Base-by-base conservation (phyloP, 1,139 yeast species). In the Wickerhamomyces sp. region DNA sequence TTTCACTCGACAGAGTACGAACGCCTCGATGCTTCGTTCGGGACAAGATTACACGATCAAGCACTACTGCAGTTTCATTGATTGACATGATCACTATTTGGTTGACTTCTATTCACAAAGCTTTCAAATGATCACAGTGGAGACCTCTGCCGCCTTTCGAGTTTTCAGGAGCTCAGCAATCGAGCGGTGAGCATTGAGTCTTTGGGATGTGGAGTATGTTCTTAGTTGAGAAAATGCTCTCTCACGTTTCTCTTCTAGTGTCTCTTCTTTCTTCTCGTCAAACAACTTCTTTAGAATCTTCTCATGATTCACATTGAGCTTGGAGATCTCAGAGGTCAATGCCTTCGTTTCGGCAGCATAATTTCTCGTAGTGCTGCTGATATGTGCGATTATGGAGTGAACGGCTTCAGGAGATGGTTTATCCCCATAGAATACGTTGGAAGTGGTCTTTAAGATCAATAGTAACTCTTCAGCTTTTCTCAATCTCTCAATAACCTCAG, bases 151-250 rank as follows among this genome's bases (percentile, higher is more conserved):
- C 14, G 37, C 34, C n/a, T 33, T 26, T 29, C 47, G 46, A 3
- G 35, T 35, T 36, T 51, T 51, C 28, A 57, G 47, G 10, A 44
- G 41, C 12, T 42, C 38, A 5, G 58, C 57, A 10, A 62, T 27
- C 19, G 46, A 44, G 18, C 40, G 46, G 26, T 50, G 54, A 0
- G 56, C 45, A 14, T 44, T 42, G 22, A 59, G 17, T 28, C 37
- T 47, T 31, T 52, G 41, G 16, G 55, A 50, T 4, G 49, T 35
- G 16, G 53, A 51, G 10, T 52, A 52, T 19, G 61, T 46, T 15
- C 46, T 51, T 14, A 48, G 14, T 33, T 46, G 39, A 1, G 46
- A 28, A 2, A 28, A 26, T 14, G 45, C 38, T 33, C 40, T 48
- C 24, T 39, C 33, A 19, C 26, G 24, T 23, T 35, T 21, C 6